These are phyloP conservation scores for Chaetomiaceae sp. DNA, from an alignment of 2,329 filamentous ascomycete genomes.

Conservation along the genomic window DNA sequence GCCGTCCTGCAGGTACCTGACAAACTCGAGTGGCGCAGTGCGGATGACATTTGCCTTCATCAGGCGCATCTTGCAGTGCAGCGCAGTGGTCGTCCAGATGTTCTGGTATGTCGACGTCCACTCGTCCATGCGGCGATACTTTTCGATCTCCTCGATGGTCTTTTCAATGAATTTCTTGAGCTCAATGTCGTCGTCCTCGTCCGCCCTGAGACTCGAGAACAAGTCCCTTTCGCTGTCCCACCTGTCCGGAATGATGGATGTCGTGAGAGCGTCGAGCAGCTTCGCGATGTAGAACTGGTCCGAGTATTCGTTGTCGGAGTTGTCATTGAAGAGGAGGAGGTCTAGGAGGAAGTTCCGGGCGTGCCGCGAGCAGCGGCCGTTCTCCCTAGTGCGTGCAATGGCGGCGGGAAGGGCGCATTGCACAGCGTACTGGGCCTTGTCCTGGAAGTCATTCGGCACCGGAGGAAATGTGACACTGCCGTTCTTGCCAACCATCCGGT, in stretches of 20 bases:
- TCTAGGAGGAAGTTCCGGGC: conserved; percentile 84
- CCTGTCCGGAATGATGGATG: conserved; percentile 51
- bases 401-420: conserved; percentile 79
- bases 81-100: conserved; percentile 58
- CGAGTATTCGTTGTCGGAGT: conserved; percentile 81
- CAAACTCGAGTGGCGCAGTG: conserved; percentile 50
- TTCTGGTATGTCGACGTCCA: conserved; percentile 67
- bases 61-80: conserved; percentile 57
- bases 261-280: conserved; percentile 62
- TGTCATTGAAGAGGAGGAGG: conserved; percentile 90
- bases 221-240: conserved; percentile 31
- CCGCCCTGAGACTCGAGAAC: conserved; percentile 35
- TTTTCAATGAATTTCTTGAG: conserved; percentile 45
- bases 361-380: conserved; percentile 71
- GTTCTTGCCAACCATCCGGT: conserved; percentile 37
- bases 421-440: conserved; percentile 79
- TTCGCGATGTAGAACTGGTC: conserved; percentile 85
- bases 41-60: conserved; percentile 63
- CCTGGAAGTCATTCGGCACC: conserved; percentile 83
- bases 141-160: conserved; percentile 60
- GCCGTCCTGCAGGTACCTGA: conserved; percentile 61
- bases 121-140: conserved; percentile 63
- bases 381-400: conserved; percentile 73
- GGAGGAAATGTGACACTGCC: conserved; percentile 67
- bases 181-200: conserved; percentile 42